Base-by-base conservation (phyloP, 1,284 basidiomycete species). In the Trametes polyzona region DNA sequence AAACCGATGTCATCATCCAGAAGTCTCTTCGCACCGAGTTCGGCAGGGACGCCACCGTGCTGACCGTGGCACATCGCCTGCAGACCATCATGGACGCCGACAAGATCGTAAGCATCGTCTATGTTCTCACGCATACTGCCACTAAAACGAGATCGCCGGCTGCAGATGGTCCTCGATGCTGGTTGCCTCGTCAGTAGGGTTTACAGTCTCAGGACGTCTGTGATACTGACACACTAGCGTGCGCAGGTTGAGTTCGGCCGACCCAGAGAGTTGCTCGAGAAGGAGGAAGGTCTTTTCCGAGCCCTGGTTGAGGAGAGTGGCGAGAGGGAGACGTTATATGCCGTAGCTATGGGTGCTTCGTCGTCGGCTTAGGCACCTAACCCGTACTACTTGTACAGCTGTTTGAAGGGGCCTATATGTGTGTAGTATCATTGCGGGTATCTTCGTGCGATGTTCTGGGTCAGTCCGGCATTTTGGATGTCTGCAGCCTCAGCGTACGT, bases 71-170 rank as follows among this genome's bases (percentile, higher is more conserved):
- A 3, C 87, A 88, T 70, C 80, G 87, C 39, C 71, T 88, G 27
- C 85, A 87, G 62, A 88, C 85, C 2, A 84, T 88, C 58, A 86
- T 87, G 76, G 86, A 88, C 62, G 79, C 83, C 0, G 75, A 75
- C 62, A 74, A 70, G 48, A 73, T 73, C 36, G 69, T 69, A 63
- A 47, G 76, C 62, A 2, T 29, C 41, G 19, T n/a, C 37, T 35
- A 14, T 14, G 2, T 26, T 26, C 21, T 23, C 19, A 17, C 21
- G 16, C 14, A 10, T 23, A 8, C 37, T 49, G 8, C n/a, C n/a
- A n/a, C n/a, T n/a, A n/a, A n/a, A n/a, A 39, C 16, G 4, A 11
- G 16, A 23, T 23, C 21, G 39, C 19, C 26, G 7, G 10, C 29
- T 14, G n/a, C 24, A 69, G 66, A 65, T 69, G 67, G 66, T 69